Evolutionary conservation across 441 rosid genomes (phyloP).

Genomic region (Eugenia klotzschiana): DNA sequence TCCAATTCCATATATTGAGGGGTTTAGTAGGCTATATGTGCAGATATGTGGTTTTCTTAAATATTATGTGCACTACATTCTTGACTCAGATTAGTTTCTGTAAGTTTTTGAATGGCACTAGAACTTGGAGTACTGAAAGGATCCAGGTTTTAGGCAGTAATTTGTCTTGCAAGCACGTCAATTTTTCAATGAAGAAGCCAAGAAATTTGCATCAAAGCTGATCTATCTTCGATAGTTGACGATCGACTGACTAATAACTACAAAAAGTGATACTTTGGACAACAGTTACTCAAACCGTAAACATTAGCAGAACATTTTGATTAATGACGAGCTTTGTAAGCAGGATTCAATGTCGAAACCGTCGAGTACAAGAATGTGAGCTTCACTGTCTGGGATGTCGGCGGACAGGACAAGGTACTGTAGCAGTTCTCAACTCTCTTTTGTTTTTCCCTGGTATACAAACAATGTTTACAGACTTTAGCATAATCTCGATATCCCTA

Average conservation of each 20-base stretch:
- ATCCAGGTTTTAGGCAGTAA: not conserved
- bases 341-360: constrained; percentile 50
- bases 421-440: not conserved
- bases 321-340: not conserved
- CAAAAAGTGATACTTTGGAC: not conserved
- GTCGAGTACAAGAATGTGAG: constrained; percentile 57
- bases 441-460: no score
- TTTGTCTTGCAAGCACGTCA: not conserved
- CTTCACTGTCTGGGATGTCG: constrained; percentile 63
- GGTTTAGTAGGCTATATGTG: not conserved
- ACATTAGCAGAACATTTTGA: not conserved
- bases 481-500: not conserved
- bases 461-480: not conserved
- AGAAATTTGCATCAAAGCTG: not conserved
- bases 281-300: not conserved
- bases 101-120: not conserved
- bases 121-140: not conserved
- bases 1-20: not conserved
- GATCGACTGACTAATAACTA: not conserved
- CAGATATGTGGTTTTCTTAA: not conserved
- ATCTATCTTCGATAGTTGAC: not conserved
- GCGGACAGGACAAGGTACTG: constrained; percentile 49
- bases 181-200: not conserved
- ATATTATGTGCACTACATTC: not conserved
- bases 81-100: not conserved